Evolutionary conservation across 2,329 filamentous ascomycete species (phyloP), one percentile per base, ranked within the genome.

Genomic region (Celoporthe dispersa): DNA sequence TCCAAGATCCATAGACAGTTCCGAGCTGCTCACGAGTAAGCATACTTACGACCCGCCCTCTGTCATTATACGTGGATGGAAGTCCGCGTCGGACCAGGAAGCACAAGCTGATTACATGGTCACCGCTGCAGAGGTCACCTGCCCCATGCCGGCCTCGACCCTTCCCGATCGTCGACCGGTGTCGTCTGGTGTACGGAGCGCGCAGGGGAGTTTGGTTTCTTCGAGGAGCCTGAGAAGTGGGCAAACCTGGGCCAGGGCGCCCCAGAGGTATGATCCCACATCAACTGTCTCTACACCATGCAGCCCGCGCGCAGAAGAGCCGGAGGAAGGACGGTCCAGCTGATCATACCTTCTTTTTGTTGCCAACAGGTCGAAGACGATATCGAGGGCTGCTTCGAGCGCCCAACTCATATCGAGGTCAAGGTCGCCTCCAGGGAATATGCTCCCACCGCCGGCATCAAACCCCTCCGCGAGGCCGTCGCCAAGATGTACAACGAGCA

Each of bases 131-230:
- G 71, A 61, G 94, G 94, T 70, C 94, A 97, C 83, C 90, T 93
- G 79, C 91, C 93, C 63, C 94, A 98, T 80, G 94, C 94, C 71
- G 95, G 94, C 75, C 91, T 98, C 74, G 94, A 98, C 78, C 92
- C 94, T 68, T 92, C 90, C 72, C 90, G 94, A 80, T 92, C 94
- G 60, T 97, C 93, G 22, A 98, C 95, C 19, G 95, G 95, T 81
- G 95, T 98, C 4, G 92, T 98, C 73, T 98, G 95, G 95, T 94
- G 91, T 74, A 94, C 91, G 3, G 92, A 96, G 82, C 91, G 93
- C 75, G 94, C 94, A 68, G 88, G 90, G 79, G 94, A 98, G 81
- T 92, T 95, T 82, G 95, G 95, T 75, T 98, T 92, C 83, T 84
- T 89, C 65, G 94, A 98, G 4, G 86, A 94, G 74, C 94, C 94